A percentile compares a stretch with the other conserved stretches of the same genome.
These are phyloP conservation scores for Coprinopsis cinerea DNA, from an alignment of 768 basidiomycete species.

Conservation along the genomic window DNA sequence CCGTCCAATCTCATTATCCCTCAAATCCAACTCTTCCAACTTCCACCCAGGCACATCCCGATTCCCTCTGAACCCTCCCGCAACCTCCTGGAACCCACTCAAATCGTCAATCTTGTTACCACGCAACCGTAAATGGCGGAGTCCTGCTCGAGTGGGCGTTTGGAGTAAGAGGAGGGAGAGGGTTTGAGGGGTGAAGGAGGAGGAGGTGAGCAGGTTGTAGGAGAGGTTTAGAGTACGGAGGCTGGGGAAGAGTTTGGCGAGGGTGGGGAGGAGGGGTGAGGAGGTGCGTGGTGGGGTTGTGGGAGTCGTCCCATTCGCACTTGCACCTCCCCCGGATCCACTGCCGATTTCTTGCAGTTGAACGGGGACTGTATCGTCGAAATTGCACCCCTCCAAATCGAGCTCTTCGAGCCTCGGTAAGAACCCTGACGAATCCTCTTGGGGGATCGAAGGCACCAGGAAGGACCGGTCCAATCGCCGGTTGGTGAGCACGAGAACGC, in stretches of 20 bases:
- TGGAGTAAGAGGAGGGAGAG: constrained; percentile 49
- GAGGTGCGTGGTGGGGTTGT: constrained; percentile 39
- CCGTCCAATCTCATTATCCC: constrained; percentile 75
- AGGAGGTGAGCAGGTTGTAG: constrained; percentile 62
- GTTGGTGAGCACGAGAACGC: constrained; percentile 52
- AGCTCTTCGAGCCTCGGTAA: constrained; percentile 73
- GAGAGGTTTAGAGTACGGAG: constrained; percentile 66
- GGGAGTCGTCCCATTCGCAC: no score
- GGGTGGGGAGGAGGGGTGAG: constrained; percentile 51
- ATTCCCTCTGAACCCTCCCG: constrained; percentile 62
- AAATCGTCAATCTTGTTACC: constrained; percentile 64
- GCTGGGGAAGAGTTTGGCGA: constrained; percentile 66
- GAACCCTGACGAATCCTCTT: constrained; percentile 29
- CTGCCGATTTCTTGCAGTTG: no score
- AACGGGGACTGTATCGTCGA: constrained; percentile 54
- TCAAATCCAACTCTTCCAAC: constrained; percentile 75
- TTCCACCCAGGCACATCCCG: constrained; percentile 62
- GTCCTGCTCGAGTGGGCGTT: constrained; percentile 41
- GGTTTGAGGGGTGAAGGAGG: constrained; percentile 41
- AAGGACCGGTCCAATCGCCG: constrained; percentile 65
- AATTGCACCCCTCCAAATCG: constrained; percentile 64
- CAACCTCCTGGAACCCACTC: constrained; percentile 54
- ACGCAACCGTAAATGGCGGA: constrained; percentile 59
- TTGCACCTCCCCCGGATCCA: no score
- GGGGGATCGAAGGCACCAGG: constrained; percentile 37